Conservation (phyloP, 768 basidiomycete genomes). For the Hemileccinum rubropunctum region DNA sequence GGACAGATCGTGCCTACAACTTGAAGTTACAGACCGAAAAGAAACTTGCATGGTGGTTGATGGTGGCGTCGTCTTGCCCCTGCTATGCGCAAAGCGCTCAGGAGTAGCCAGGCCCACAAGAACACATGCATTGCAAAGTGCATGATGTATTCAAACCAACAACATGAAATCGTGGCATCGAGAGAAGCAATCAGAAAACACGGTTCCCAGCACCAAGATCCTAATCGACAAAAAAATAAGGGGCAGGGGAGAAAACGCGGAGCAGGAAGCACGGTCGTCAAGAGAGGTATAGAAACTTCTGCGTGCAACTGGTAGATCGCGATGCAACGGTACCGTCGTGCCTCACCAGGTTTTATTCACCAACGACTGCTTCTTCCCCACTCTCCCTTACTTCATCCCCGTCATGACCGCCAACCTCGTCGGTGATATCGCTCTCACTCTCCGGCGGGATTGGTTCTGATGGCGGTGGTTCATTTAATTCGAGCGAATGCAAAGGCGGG, state of each 20-base stretch:
- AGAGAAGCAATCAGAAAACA: not conserved
- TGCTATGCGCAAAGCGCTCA: too few relatives aligned
- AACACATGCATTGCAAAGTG: not conserved
- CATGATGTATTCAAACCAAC: not conserved
- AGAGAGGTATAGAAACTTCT: not conserved
- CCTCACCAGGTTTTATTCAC: constrained; percentile 1
- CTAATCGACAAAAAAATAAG: not conserved
- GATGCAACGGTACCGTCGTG: constrained; percentile 23
- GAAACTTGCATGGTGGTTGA: too few relatives aligned
- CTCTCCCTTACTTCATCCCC: constrained; percentile 17
- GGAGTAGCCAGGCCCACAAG: too few relatives aligned
- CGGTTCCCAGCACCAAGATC: constrained; percentile 1
- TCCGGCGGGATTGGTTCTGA: constrained; percentile 33
- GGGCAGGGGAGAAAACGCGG: constrained; percentile 17
- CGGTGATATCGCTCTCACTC: constrained; percentile 35
- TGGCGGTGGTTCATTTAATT: constrained; percentile 30
- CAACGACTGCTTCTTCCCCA: constrained; percentile 14
- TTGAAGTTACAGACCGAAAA: too few relatives aligned
- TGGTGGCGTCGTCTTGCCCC: too few relatives aligned
- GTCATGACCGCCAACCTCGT: constrained; percentile 23
- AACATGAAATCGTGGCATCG: not conserved
- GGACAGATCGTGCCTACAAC: too few relatives aligned
- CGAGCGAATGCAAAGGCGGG: constrained; percentile 13
- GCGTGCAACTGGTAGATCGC: constrained; percentile 3
- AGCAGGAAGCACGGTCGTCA: constrained; percentile 17